phyloP scores from a whole-genome alignment of 768 basidiomycete species.

The Collybiopsis confluens region DNA sequence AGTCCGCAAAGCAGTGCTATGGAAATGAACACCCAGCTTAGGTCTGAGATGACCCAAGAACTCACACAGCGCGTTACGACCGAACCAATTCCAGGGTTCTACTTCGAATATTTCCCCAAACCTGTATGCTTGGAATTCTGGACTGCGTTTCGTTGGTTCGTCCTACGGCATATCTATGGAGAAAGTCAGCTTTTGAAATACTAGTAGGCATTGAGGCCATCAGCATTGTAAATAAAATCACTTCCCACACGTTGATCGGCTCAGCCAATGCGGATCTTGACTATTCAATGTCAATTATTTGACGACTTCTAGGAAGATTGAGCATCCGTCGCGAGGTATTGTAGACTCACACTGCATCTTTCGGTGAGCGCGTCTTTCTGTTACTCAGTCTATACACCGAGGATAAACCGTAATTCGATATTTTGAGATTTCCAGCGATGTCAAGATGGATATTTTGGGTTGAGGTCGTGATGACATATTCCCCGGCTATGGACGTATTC shows the following conservation, averaged over 20 bases:
- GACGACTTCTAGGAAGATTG: not conserved
- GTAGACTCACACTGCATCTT: constrained; percentile 86
- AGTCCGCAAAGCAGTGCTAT: constrained; percentile 71
- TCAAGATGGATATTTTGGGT: constrained; percentile 96
- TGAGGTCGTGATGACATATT: constrained; percentile 94
- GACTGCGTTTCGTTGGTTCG: constrained; percentile 74
- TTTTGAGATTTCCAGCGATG: constrained; percentile 79
- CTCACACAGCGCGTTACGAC: constrained; percentile 57
- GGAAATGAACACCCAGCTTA: not conserved
- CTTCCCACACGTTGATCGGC: constrained; percentile 95
- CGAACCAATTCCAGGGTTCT: constrained; percentile 75
- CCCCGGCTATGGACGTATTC: constrained; percentile 84
- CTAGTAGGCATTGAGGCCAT: constrained; percentile 21
- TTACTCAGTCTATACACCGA: constrained; percentile 83
- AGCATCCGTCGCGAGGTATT: constrained; percentile 91
- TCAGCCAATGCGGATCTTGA: constrained; percentile 77
- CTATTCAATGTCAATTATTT: constrained; percentile 36
- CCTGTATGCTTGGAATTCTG: constrained; percentile 76
- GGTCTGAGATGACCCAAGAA: constrained; percentile 8
- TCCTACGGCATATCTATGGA: constrained; percentile 99
- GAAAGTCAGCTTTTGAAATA: not conserved
- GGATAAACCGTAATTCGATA: constrained; percentile 93
- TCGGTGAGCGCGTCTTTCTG: constrained; percentile 75
- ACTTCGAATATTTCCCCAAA: constrained; percentile 70
- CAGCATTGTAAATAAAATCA: constrained; percentile 88